Evolutionary conservation across 495 filamentous ascomycete genomes (phyloP), one percentile per base, ranked within the genome.

Genomic region (Aspergillus bridgeri): DNA sequence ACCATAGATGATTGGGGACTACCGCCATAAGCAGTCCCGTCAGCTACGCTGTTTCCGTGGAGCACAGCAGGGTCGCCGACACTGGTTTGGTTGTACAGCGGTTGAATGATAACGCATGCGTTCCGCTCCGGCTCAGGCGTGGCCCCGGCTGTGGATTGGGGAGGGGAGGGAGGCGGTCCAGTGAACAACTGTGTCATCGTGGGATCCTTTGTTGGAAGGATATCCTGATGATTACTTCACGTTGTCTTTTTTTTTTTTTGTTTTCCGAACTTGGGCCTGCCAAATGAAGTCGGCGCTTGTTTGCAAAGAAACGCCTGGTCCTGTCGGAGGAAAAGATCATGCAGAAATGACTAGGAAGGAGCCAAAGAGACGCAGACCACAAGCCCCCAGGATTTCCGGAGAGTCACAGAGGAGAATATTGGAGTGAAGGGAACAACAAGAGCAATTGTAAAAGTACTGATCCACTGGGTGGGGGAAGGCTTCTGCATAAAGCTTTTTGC

Each of bases 161-260:
- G 64, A 23, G 69, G 69, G 6, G 69, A 69, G 42, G 65, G 67
- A 46, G 65, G 66, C 11, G 60, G 59, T 3, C 55, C 53, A 27
- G 58, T 61, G 53, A 65, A 9, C 1, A 29, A 29, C 11, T 9
- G 6, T 3, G 27, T 7, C 27, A 9, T 29, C 6, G 6, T 29
- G 6, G 27, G 2, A 1, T 3, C 5, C 6, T 29, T 29, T 29
- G 27, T 3, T 29, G 2, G 27, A 9, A 9, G 6, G 27, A 29
- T 3, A 29, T 3, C 11, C 27, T 7, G 27, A 29, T 29, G n/a
- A n/a, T n/a, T n/a, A n/a, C n/a, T n/a, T n/a, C n/a, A n/a, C n/a
- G n/a, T n/a, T n/a, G n/a, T n/a, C 11, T 9, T 29, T 29, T 29
- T 29, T 1, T 7, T 7, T 9, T 29, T 29, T 7, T 6, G 27